A percentile compares a stretch with the other conserved stretches of the same genome.
phyloP scores from a whole-genome alignment of 192 early-diverging fungal species.

The Martensiomyces pterosporus region DNA sequence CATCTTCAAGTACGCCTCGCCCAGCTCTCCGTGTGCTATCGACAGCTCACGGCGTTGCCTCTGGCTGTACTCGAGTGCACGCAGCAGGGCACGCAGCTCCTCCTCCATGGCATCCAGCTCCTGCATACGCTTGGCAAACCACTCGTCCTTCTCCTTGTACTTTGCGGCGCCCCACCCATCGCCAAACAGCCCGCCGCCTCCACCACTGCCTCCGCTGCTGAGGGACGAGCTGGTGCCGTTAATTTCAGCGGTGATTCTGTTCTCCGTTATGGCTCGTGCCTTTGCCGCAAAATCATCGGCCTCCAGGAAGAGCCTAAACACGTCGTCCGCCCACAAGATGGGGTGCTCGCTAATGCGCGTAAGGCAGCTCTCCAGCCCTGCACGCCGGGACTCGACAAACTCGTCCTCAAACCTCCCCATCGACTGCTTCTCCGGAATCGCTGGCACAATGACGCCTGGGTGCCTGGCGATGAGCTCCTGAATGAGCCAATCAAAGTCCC shows the following conservation, averaged over 20 bases:
- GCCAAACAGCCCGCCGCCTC: constrained; percentile 58
- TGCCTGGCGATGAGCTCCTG: constrained; percentile 72
- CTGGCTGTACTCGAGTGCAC: constrained; percentile 73
- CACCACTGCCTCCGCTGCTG: constrained; percentile 4
- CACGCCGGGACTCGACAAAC: constrained; percentile 85
- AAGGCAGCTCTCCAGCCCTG: constrained; percentile 79
- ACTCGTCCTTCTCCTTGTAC: constrained; percentile 72
- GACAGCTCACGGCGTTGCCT: constrained; percentile 71
- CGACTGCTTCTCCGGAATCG: constrained; percentile 91
- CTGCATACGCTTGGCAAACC: constrained; percentile 68
- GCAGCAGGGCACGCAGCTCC: constrained; percentile 71
- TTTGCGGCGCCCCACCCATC: constrained; percentile 65
- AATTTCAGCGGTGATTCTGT: constrained; percentile 32
- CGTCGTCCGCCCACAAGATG: constrained; percentile 74
- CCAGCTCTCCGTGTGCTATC: constrained; percentile 70
- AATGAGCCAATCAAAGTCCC: constrained; percentile 93
- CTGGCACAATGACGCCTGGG: constrained; percentile 88
- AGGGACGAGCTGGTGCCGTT: constrained; percentile 31
- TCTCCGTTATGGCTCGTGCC: constrained; percentile 37
- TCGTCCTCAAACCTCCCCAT: constrained; percentile 92
- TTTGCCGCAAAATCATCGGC: constrained; percentile 77
- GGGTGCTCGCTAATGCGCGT: constrained; percentile 76
- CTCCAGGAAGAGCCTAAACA: constrained; percentile 83
- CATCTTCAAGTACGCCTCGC: constrained; percentile 70
- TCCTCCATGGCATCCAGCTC: constrained; percentile 74